A percentile compares a stretch with the other conserved stretches of the same genome.
These are phyloP conservation scores for Emiliania huxleyi DNA, from an alignment of 78 protist species.

Conservation along the genomic window DNA sequence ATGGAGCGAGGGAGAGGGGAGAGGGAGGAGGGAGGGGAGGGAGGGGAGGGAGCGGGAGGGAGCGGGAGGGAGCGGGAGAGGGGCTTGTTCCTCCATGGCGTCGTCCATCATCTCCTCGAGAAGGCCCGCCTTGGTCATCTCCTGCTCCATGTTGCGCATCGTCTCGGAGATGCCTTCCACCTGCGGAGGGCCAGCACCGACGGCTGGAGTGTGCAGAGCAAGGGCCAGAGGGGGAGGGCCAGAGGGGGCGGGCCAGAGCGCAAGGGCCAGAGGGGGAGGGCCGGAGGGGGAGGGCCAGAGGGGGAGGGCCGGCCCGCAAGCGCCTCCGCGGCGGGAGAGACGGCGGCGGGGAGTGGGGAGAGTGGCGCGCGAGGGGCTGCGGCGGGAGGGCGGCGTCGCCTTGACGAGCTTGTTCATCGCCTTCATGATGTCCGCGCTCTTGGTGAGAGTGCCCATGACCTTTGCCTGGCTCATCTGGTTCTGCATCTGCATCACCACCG, in stretches of 20 bases:
- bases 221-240: too few species aligned
- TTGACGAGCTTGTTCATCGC: conserved; percentile 24
- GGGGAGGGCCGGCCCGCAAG: too few species aligned
- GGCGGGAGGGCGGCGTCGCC: too few species aligned
- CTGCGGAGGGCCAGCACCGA: not conserved
- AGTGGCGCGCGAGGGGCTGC: too few species aligned
- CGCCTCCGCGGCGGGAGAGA: too few species aligned
- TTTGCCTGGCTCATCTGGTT: not conserved
- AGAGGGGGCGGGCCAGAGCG: too few species aligned
- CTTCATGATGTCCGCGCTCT: conserved; percentile 12
- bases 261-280: too few species aligned
- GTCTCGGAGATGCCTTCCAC: conserved; percentile 15
- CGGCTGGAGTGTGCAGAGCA: too few species aligned
- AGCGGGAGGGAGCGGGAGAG: not conserved
- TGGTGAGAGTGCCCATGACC: not conserved
- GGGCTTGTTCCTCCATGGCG: conserved; percentile 40
- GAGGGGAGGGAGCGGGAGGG: not conserved
- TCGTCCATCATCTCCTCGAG: conserved; percentile 43
- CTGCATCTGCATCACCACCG: conserved; percentile 22
- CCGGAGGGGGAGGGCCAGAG: too few species aligned
- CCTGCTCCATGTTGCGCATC: conserved; percentile 13
- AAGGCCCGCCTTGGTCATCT: conserved; percentile 43
- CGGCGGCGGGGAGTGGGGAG: too few species aligned
- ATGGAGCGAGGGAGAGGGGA: not conserved
- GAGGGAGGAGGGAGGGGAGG: too few species aligned